Base-by-base conservation (phyloP, 768 basidiomycete genomes). In the Candolleomyces eurysporus region DNA sequence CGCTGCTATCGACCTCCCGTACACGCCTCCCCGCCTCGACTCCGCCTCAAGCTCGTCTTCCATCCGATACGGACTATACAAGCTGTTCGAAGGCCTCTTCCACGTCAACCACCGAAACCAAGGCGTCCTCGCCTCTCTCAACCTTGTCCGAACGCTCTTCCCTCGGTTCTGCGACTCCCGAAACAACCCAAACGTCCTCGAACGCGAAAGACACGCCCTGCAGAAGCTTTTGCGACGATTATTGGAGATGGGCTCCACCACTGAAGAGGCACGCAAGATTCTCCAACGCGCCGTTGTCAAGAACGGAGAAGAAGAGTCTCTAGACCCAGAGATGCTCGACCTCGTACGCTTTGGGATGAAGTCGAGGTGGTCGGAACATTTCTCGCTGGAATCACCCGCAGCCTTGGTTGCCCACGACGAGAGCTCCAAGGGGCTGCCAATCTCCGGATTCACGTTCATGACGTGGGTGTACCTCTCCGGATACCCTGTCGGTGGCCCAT, bases 351-450 rank as follows among this genome's bases (percentile, higher is more conserved):
- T 82, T 50, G 86, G 84, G 3, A 87, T 91, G 80, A 88, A 84
- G 70, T 85, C 86, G 43, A 81, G 85, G 39, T 94, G 92, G 92
- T 85, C 89, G 0, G 83, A 86, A 59, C 92, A 94, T 68, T 82
- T 94, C 62, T 89, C 85, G 3, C 74, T 93, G 66, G 85, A 86
- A 68, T 80, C 81, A 2, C 70, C 75, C 5, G 82, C 88, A 3
- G 74, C 82, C 9, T 64, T 92, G 6, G 74, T 78, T 4, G 69
- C 88, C 36, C 72, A 73, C 1, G 81, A 85, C 49, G 69, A 72
- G 10, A 59, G 58, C 21, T 67, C 64, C 40, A 82, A 80, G 61
- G 82, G 83, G 0, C 71, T 92, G 48, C 87, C 89, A 0, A 65
- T 76, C 1, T 72, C 80, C 13, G 92, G 91, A 0, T 84, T 92